Conservation (phyloP, 345 rosid species). For the Rhodomyrtus tomentosa region DNA sequence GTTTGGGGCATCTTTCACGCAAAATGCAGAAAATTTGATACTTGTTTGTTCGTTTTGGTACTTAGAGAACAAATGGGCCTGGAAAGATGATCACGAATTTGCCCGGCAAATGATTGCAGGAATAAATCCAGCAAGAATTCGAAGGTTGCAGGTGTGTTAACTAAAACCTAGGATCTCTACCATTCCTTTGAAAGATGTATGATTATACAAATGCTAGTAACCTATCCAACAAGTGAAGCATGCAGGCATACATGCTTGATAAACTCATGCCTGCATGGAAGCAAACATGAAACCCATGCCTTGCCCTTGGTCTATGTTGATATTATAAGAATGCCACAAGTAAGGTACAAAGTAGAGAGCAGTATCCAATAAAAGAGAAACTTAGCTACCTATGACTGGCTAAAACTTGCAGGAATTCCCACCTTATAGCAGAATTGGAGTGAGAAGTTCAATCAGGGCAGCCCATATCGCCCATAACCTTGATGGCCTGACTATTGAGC, state of each 20-base stretch:
- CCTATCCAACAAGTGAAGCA: background rate
- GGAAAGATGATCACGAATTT: constrained; percentile 75
- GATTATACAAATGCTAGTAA: background rate
- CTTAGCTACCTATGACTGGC: background rate
- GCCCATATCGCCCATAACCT: constrained; percentile 29
- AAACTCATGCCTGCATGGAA: background rate
- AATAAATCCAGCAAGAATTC: constrained; percentile 57
- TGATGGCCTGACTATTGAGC: constrained; percentile 28
- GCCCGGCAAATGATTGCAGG: constrained; percentile 86
- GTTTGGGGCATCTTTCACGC: background rate
- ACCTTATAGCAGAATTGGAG: constrained; percentile 22
- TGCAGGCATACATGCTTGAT: background rate
- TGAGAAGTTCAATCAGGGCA: constrained; percentile 18
- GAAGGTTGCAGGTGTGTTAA: constrained; percentile 28
- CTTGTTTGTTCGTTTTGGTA: background rate
- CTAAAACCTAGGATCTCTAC: background rate
- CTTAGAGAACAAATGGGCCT: constrained; percentile 41
- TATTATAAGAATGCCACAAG: background rate
- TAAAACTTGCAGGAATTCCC: constrained; percentile 34
- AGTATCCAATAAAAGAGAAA: background rate
- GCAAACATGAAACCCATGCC: background rate
- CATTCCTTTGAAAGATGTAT: background rate
- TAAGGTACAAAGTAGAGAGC: background rate
- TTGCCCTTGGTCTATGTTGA: background rate
- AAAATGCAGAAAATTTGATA: background rate